Conservation (phyloP, 345 rosid species). For the Bruguiera sexangula region DNA sequence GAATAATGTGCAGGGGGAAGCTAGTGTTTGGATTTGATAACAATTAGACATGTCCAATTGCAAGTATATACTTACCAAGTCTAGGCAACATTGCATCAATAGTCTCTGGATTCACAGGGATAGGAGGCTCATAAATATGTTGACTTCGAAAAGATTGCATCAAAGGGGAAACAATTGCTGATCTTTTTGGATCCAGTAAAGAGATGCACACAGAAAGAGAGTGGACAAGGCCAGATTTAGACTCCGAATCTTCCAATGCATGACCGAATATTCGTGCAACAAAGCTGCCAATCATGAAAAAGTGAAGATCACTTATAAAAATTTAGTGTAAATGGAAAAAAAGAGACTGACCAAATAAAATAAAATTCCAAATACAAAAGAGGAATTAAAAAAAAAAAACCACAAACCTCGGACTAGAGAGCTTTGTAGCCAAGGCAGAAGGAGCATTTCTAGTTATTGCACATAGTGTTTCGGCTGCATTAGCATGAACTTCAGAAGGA, state of each 20-base stretch:
- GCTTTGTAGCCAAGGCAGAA: constrained; percentile 85
- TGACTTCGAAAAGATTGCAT: constrained; percentile 77
- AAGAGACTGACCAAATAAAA: background rate
- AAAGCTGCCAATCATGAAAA: constrained; percentile 49
- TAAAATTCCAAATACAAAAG: background rate
- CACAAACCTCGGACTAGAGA: constrained; percentile 79
- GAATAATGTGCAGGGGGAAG: no score
- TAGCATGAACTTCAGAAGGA: constrained; percentile 86
- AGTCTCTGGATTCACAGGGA: constrained; percentile 78
- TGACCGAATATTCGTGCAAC: constrained; percentile 87
- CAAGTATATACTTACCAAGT: constrained; percentile 55
- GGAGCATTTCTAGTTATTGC: constrained; percentile 90
- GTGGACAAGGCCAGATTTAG: constrained; percentile 86
- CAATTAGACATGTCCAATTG: background rate
- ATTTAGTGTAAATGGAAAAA: background rate
- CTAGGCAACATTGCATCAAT: constrained; percentile 90
- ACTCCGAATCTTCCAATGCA: constrained; percentile 88
- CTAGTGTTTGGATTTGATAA: background rate
- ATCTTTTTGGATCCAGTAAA: constrained; percentile 87
- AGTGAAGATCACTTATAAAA: background rate
- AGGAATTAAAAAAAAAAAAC: background rate
- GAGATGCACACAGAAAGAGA: constrained; percentile 96
- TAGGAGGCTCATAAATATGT: constrained; percentile 72
- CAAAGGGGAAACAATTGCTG: constrained; percentile 60
- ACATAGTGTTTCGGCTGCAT: constrained; percentile 90